Percentiles rank a stretch among this genome's conserved stretches.
These are phyloP conservation scores for Westerdykella ornata DNA, from an alignment of 2,329 filamentous ascomycete genomes.

Conservation along the genomic window DNA sequence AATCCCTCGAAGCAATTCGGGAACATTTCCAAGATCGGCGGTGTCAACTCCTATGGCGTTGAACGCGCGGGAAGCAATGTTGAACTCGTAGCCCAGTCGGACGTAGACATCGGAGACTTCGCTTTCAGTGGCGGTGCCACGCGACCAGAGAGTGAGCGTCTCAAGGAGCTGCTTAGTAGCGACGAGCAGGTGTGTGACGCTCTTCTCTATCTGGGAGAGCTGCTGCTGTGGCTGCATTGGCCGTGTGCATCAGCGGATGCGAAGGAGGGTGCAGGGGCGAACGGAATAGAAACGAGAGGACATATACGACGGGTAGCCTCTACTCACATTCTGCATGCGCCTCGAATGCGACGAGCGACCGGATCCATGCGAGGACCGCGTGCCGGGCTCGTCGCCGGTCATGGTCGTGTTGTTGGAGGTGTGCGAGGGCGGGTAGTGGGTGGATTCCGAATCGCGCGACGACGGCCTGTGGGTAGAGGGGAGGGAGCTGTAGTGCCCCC, in stretches of 20 bases:
- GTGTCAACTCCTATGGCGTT: slow-evolving; percentile 96
- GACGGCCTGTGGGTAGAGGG: slow-evolving; percentile 7
- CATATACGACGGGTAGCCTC: neutral
- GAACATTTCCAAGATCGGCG: slow-evolving; percentile 86
- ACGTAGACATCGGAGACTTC: slow-evolving; percentile 99
- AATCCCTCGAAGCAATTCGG: slow-evolving; percentile 81
- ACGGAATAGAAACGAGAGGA: slow-evolving; percentile 2
- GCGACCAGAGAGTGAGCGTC: slow-evolving; percentile 96
- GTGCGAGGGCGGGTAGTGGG: slow-evolving; percentile 27
- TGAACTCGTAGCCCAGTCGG: slow-evolving; percentile 95
- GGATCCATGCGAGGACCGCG: slow-evolving; percentile 61
- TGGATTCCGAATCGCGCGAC: slow-evolving; percentile 15
- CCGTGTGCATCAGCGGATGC: slow-evolving; percentile 1
- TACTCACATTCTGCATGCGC: slow-evolving; percentile 34
- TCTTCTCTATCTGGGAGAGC: slow-evolving; percentile 97
- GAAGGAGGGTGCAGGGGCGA: slow-evolving; percentile 5
- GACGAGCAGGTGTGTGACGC: slow-evolving; percentile 92
- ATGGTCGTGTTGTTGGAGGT: slow-evolving; percentile 51
- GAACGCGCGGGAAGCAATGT: slow-evolving; percentile 95
- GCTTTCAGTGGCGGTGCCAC: slow-evolving; percentile 80
- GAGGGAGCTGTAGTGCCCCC: slow-evolving; percentile 10
- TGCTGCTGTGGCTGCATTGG: slow-evolving; percentile 58
- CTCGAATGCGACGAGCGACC: slow-evolving; percentile 50
- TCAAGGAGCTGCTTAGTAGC: slow-evolving; percentile 97
- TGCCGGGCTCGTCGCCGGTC: slow-evolving; percentile 48